Evolutionary conservation across 352 stramenopile genomes (phyloP).

Genomic region (Globisporangium carolinianum): DNA sequence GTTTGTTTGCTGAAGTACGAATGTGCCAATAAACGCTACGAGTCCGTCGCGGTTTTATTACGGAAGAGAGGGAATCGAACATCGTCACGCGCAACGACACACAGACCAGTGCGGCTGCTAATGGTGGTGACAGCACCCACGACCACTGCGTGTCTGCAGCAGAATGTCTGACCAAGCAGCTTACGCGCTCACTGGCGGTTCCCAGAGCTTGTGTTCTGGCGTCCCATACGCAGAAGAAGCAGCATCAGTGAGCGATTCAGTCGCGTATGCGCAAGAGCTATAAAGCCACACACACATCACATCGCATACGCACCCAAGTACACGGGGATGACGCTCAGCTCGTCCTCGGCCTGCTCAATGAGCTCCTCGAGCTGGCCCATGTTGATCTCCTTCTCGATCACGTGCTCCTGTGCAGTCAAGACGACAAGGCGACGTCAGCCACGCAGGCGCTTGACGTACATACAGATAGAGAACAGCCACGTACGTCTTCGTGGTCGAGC

Average conservation of each 20-base stretch:
- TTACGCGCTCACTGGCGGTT: slow-evolving; percentile 57
- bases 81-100: not conserved
- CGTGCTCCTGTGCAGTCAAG: slow-evolving; percentile 38
- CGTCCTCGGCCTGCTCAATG: slow-evolving; percentile 83
- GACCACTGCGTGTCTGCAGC: not conserved
- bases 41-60: slow-evolving; percentile 12
- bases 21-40: not conserved
- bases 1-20: too few species aligned
- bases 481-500: slow-evolving; percentile 63
- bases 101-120: too few species aligned
- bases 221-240: too few species aligned
- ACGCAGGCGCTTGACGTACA: not conserved
- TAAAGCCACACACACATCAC: too few species aligned
- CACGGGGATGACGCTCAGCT: slow-evolving; percentile 79
- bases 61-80: not conserved
- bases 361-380: slow-evolving; percentile 85
- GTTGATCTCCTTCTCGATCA: slow-evolving; percentile 83
- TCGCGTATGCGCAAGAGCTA: too few species aligned
- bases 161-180: not conserved
- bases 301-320: slow-evolving; percentile 62
- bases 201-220: slow-evolving; percentile 82
- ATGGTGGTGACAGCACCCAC: too few species aligned
- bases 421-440: not conserved
- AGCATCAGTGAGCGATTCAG: too few species aligned
- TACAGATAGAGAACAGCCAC: slow-evolving; percentile 3